Base-by-base conservation (phyloP, 345 rosid species). In the Pugionium dolabratum region DNA sequence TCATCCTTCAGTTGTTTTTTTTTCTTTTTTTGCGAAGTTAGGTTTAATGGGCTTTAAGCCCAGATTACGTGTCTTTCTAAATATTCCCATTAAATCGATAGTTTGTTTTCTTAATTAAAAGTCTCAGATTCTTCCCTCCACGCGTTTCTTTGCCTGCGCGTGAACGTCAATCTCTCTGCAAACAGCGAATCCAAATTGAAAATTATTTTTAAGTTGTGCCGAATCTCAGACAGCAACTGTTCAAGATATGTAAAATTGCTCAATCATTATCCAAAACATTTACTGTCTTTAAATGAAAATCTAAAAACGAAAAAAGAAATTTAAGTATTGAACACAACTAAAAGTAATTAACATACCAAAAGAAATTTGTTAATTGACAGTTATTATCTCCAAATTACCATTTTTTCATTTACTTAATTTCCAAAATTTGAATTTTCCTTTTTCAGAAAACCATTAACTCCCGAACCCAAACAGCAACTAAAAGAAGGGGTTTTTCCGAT, bases 251-350 rank as follows among this genome's bases (percentile, higher is more conserved):
- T 64, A 43, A 67, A 29, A 6, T 39, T 7, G 7, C 6, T 68
- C 50, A 50, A 58, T 68, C 66, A 49, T 59, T 59, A 59, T 68
- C 60, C 54, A 69, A 48, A 46, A 35, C 37, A 29, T 10, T 66
- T 9, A 36, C 33, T 47, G 37, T 35, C 31, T 55, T 55, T 27
- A 6, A 31, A 7, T 4, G 11, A 31, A 31, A 54, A 45, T 66
- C n/a, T 33, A 29, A 10, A 26, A 3, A 18, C 33, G 3, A 43
- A 36, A 39, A 8, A n/a, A n/a, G 30, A 26, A 33, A 54, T 44
- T 27, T 3, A 37, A 36, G 6, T 18, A 64, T 18, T 32, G 29
- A 64, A 6, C 9, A 33, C 34, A 10, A 25, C 10, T 27, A 11
- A 48, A 30, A 25, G 44, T 42, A 50, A 50, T 32, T 47, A 68